Percentiles rank a stretch among this genome's conserved stretches.
Conservation (phyloP, 768 basidiomycete species). For the Lentinus brumalis region DNA sequence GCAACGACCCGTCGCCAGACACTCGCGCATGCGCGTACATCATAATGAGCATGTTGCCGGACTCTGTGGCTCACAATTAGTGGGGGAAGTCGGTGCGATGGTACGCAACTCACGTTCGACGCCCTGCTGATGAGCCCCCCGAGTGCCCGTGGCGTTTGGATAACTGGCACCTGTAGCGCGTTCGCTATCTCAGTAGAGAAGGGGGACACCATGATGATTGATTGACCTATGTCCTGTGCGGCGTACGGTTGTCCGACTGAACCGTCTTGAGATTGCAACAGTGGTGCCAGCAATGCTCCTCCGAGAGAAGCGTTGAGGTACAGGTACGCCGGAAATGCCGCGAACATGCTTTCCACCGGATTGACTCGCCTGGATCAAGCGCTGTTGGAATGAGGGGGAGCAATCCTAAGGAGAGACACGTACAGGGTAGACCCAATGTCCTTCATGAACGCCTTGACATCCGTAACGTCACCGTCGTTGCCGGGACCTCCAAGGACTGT, state of each 20-base stretch:
- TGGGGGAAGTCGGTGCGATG: neutral
- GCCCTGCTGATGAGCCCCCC: neutral
- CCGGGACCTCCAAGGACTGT: slow-evolving; percentile 22
- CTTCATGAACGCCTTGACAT: slow-evolving; percentile 27
- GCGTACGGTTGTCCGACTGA: slow-evolving; percentile 25
- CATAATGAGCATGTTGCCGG: slow-evolving; percentile 34
- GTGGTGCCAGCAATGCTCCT: slow-evolving; percentile 28
- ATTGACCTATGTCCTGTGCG: slow-evolving; percentile 31
- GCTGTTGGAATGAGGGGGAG: neutral
- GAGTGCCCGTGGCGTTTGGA: slow-evolving; percentile 18
- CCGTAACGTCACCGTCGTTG: slow-evolving; percentile 23
- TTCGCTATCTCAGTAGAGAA: too few relatives aligned
- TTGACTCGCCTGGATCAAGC: slow-evolving; percentile 25
- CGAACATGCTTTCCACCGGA: slow-evolving; percentile 36
- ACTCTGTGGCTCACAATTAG: slow-evolving; percentile 22
- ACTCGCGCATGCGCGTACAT: slow-evolving; percentile 32
- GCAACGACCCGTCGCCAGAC: slow-evolving; percentile 29
- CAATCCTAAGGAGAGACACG: neutral
- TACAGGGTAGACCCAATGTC: slow-evolving; percentile 7
- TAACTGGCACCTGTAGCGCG: slow-evolving; percentile 5
- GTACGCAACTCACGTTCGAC: slow-evolving; percentile 13
- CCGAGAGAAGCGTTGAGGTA: slow-evolving; percentile 34
- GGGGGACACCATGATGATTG: too few relatives aligned
- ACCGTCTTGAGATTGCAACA: slow-evolving; percentile 28
- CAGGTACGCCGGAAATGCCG: slow-evolving; percentile 32